Evolutionary conservation across 2,329 filamentous ascomycete genomes (phyloP).

Genomic region (Huntiella abstrusa): DNA sequence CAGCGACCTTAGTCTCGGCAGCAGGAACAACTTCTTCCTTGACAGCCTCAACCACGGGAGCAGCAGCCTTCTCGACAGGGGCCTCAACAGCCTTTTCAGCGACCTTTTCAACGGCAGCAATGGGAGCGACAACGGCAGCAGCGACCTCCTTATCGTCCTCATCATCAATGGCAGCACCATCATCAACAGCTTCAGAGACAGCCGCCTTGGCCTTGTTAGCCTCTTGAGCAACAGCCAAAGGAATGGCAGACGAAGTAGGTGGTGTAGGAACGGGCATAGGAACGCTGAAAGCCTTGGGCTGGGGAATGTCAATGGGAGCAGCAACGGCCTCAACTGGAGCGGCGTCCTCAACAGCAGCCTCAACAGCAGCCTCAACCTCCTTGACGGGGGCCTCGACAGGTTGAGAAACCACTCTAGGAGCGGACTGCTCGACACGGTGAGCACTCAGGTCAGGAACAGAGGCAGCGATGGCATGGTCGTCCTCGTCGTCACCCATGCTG

Average conservation of each 20-base stretch:
- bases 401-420: not conserved
- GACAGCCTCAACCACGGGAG: not conserved
- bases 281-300: not conserved
- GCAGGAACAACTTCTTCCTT: not conserved
- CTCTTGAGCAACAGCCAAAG: slow-evolving; percentile 2
- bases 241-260: slow-evolving; percentile 1
- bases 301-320: not conserved
- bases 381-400: not conserved
- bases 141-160: not conserved
- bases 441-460: not conserved
- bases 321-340: not conserved
- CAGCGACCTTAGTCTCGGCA: not conserved
- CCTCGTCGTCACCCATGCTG: not conserved
- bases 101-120: not conserved
- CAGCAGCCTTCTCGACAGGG: not conserved
- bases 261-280: slow-evolving; percentile 4
- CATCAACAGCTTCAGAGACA: not conserved
- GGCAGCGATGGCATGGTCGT: not conserved
- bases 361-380: not conserved
- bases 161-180: not conserved
- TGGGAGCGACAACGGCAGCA: not conserved
- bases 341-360: not conserved
- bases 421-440: not conserved
- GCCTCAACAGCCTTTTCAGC: not conserved
- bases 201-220: not conserved